Evolutionary conservation across 2,329 filamentous ascomycete genomes (phyloP).

Genomic region (Cladosporium sp.): DNA sequence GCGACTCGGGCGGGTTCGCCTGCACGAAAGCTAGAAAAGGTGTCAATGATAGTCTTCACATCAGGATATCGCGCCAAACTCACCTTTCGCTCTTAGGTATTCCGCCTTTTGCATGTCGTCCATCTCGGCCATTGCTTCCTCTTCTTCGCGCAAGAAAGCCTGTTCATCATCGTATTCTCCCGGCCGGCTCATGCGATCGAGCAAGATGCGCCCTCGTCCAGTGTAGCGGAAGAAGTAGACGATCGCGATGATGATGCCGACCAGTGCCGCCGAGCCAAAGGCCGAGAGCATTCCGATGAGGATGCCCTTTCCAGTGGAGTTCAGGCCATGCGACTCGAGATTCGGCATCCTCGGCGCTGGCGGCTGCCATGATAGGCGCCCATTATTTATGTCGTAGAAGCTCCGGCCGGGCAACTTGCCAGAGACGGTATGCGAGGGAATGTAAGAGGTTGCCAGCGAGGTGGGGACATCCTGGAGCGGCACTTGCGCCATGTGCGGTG

Average conservation of each 20-base stretch:
- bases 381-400: background rate
- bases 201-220: conserved; percentile 79
- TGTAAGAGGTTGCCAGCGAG: conserved; percentile 24
- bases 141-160: conserved; percentile 89
- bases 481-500: conserved; percentile 29
- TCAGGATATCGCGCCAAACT: conserved; percentile 25
- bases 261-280: conserved; percentile 84
- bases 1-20: conserved; percentile 89
- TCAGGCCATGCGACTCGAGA: conserved; percentile 25
- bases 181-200: conserved; percentile 88
- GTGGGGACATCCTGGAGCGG: conserved; percentile 26
- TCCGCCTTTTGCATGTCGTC: conserved; percentile 88
- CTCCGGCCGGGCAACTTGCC: conserved; percentile 5
- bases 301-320: conserved; percentile 66
- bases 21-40: conserved; percentile 75
- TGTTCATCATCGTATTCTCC: conserved; percentile 99
- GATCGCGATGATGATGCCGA: conserved; percentile 74
- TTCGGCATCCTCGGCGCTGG: background rate
- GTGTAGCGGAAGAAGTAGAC: conserved; percentile 96
- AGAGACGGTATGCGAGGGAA: conserved; percentile 18
- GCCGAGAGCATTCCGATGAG: conserved; percentile 93
- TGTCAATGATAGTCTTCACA: conserved; percentile 29
- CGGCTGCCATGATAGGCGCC: conserved; percentile 14
- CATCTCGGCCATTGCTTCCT: conserved; percentile 91
- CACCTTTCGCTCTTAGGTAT: conserved; percentile 94